Percentiles rank a stretch among this genome's conserved stretches.
phyloP scores from a whole-genome alignment of 768 basidiomycete species.

The Macrolepiota dolichaula region DNA sequence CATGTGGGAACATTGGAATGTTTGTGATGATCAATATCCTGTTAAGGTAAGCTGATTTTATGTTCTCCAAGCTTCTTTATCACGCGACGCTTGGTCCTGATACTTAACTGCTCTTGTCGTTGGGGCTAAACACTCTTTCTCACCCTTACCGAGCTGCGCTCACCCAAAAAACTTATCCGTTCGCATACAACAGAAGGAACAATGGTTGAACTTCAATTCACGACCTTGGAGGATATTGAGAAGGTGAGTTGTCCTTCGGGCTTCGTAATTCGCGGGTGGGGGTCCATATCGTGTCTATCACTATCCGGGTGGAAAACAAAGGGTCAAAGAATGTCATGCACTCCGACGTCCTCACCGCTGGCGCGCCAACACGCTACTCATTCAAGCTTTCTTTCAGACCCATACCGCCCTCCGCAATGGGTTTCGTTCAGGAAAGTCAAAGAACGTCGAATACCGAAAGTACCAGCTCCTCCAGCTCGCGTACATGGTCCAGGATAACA shows the following conservation, averaged over 20 bases:
- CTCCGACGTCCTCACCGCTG: not conserved
- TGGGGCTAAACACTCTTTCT: not conserved
- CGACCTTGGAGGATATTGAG: constrained; percentile 51
- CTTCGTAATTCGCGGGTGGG: not conserved
- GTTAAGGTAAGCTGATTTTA: too few species aligned
- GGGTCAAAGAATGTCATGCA: not conserved
- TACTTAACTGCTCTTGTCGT: not conserved
- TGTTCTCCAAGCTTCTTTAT: too few species aligned
- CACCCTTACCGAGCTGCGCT: not conserved
- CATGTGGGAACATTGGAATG: not conserved
- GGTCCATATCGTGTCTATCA: not conserved
- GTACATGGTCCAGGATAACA: constrained; percentile 74
- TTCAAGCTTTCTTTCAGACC: constrained; percentile 36
- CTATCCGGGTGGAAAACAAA: not conserved
- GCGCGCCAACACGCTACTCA: not conserved
- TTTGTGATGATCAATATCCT: too few species aligned
- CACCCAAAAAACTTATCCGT: not conserved
- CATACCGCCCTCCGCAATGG: constrained; percentile 50
- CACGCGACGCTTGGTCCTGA: not conserved
- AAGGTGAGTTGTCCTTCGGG: constrained; percentile 28
- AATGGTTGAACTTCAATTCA: constrained; percentile 37
- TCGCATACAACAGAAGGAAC: not conserved
- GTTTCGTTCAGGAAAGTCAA: constrained; percentile 65
- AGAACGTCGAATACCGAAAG: constrained; percentile 65
- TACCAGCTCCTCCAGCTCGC: constrained; percentile 73